Evolutionary conservation across 2,329 filamentous ascomycete genomes (phyloP), one percentile per base, ranked within the genome.

Genomic region (Claviceps lovelessii): DNA sequence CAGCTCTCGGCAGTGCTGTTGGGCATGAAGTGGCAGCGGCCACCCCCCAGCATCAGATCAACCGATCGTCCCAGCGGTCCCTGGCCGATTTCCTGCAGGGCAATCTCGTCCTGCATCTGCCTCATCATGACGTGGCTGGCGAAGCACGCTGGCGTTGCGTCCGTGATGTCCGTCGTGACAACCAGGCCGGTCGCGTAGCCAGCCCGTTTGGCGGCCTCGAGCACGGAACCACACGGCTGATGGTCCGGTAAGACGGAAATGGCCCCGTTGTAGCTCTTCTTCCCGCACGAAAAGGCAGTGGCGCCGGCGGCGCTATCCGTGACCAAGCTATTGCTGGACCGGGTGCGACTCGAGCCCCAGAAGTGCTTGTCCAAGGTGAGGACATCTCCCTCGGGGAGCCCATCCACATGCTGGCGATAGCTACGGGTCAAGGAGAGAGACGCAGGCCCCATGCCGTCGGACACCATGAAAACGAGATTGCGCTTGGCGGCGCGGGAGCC

Each of bases 401-500:
- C 81, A 44, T 87, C 78, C 54, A 84, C 77, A 61, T 85, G 80
- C 69, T 98, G 93, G 61, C 87, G 83, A 73, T 86, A 98, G 65
- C 84, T 87, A 55, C 93, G 80, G 7, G 93, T 95, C 67, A 98
- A 71, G 31, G 86, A 86, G 54, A 98, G 76, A 62, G 88, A 91
- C 9, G 93, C 88, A 8, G 93, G 93, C 0, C 93, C 93, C 93
- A 98, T 98, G 64, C 93, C 93, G 68, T 98, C 93, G 0, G 89
- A 95, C 42, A 98, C 91, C 93, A 98, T 98, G 75, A 98, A 97
- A 63, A 98, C 85, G 53, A 98, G 76, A 70, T 97, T 98, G 54
- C 88, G 81, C 76, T 97, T 98, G 53, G 83, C 81, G 33, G 64
- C 63, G 70, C 55, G 76, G 73, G 62, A 50, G 60, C 60, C 48